Evolutionary conservation across 768 basidiomycete species (phyloP).

Genomic region (Lanmaoa rubissima): DNA sequence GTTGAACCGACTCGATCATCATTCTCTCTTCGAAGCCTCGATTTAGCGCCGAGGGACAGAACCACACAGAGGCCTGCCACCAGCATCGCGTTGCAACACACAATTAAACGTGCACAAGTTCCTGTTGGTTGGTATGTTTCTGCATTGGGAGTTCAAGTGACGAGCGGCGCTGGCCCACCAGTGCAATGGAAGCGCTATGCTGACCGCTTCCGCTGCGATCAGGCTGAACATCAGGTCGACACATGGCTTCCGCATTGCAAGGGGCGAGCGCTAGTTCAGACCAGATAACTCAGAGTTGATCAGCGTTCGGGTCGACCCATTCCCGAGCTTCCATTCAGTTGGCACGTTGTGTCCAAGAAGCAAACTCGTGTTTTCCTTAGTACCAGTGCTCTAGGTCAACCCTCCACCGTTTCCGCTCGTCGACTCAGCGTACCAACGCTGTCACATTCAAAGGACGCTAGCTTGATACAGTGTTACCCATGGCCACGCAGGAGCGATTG

Average conservation of each 20-base stretch:
- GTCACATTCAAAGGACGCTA: not conserved
- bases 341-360: constrained; percentile 11
- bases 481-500: constrained; percentile 4
- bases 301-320: not conserved
- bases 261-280: not conserved
- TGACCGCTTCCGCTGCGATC: not conserved
- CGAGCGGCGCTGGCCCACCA: not conserved
- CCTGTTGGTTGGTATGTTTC: not conserved
- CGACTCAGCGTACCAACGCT: not conserved
- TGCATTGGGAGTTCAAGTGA: no score
- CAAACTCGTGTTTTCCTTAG: constrained; percentile 12
- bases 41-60: not conserved
- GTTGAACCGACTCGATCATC: not conserved
- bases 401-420: not conserved
- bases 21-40: not conserved
- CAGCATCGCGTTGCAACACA: not conserved
- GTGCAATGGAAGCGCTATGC: not conserved
- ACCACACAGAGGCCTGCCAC: not conserved
- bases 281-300: not conserved
- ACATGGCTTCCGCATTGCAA: constrained; percentile 3
- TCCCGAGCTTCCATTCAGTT: not conserved
- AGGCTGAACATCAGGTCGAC: not conserved
- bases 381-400: not conserved
- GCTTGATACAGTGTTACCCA: not conserved
- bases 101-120: not conserved